Base-by-base conservation (phyloP, 441 rosid species). In the Euphorbia celastroides region DNA sequence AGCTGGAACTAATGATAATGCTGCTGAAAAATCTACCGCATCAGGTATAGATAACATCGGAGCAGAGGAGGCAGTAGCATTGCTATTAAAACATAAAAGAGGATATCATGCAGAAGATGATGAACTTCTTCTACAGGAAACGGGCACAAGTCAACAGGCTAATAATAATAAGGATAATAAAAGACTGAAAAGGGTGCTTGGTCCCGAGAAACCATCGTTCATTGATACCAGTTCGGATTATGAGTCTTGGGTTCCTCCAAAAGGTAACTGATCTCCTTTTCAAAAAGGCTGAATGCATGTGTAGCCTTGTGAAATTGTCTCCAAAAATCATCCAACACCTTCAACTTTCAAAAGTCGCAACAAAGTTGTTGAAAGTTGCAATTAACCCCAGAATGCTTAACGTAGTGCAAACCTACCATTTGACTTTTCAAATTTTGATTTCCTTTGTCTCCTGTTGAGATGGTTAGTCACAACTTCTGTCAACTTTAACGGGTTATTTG, bases 211-310 rank as follows among this genome's bases (percentile, higher is more conserved):
- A 72, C 90, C 98, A 27, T 75, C 90, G 14, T 94, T 83, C 77
- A 79, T 89, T n/a, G 73, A 82, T 38, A 71, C 61, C 58, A 70
- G 57, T 68, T 67, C 92, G n/a, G 91, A 85, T 5, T 81, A 76
- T 51, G 91, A 88, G 62, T 64, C 91, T 54, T 94, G 99, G 99
- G 86, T 94, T 57, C 99, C 98, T 67, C 99, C 99, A 66, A 56
- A 84, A 84, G 99, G 99, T 94, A 86, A 71, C 54, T 50, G 52
- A 9, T 38, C 23, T 32, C 38, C 3, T 57, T 41, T 50, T 9
- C 3, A 51, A 41, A 8, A 44, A 14, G n/a, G n/a, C n/a, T n/a
- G n/a, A n/a, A n/a, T n/a, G n/a, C n/a, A n/a, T n/a, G n/a, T n/a
- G n/a, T n/a, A n/a, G n/a, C n/a, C n/a, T n/a, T n/a, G n/a, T n/a